These are phyloP conservation scores for Flaveria trinervia DNA, from an alignment of 129 eudicot species.

Conservation along the genomic window DNA sequence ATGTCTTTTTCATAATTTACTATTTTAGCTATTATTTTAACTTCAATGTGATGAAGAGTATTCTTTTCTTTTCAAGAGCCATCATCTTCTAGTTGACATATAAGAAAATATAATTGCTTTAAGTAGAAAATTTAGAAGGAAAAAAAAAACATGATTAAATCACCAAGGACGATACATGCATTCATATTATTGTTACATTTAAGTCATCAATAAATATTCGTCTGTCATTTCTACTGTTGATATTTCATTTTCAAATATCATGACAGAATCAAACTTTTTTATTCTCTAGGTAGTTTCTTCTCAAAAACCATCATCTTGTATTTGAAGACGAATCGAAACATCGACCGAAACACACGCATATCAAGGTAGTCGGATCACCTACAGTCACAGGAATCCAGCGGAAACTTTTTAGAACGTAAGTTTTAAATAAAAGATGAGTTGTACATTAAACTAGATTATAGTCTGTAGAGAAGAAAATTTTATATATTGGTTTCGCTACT, in stretches of 20 bases:
- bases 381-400: neutral
- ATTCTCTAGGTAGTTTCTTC: neutral
- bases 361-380: neutral
- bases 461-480: too few relatives aligned
- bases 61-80: neutral
- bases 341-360: neutral
- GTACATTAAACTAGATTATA: too few relatives aligned
- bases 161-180: neutral
- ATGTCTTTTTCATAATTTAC: neutral
- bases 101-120: constrained; percentile 1
- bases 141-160: constrained; percentile 1
- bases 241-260: constrained; percentile 4
- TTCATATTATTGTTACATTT: neutral
- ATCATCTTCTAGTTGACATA: constrained; percentile 11
- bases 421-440: neutral
- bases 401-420: neutral
- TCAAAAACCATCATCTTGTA: neutral
- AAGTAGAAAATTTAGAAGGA: neutral
- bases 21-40: neutral
- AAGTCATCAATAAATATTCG: neutral
- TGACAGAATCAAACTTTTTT: neutral
- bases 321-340: neutral
- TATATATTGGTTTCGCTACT: too few relatives aligned
- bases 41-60: constrained; percentile 19
- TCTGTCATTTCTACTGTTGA: neutral